These are phyloP conservation scores for Delonix regia DNA, from an alignment of 306 rosid genomes.

Conservation along the genomic window DNA sequence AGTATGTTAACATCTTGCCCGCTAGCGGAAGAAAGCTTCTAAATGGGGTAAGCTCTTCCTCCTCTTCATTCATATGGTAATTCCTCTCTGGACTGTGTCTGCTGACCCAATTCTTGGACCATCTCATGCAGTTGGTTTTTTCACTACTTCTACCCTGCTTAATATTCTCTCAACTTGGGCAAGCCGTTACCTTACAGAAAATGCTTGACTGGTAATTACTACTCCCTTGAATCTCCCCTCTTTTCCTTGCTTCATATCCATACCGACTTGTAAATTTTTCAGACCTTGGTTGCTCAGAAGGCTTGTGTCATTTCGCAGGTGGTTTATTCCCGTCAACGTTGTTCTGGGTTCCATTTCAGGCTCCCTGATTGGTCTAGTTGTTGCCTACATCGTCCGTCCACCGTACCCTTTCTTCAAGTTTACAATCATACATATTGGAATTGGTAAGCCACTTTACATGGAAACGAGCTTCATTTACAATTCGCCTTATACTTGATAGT, in stretches of 20 bases:
- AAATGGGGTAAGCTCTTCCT: slow-evolving; percentile 70
- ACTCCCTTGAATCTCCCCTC: background rate
- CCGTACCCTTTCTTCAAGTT: slow-evolving; percentile 97
- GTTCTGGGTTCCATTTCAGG: slow-evolving; percentile 70
- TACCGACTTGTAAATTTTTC: background rate
- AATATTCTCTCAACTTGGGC: slow-evolving; percentile 93
- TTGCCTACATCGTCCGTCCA: slow-evolving; percentile 74
- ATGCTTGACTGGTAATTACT: slow-evolving; percentile 79
- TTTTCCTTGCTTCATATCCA: background rate
- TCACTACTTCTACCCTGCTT: slow-evolving; percentile 91
- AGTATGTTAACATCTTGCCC: slow-evolving; percentile 78
- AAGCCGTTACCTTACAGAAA: slow-evolving; percentile 78
- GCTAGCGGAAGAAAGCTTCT: slow-evolving; percentile 86
- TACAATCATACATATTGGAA: slow-evolving; percentile 84
- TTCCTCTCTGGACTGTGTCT: background rate
- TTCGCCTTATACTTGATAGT: background rate
- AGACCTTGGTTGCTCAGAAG: background rate
- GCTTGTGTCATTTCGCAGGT: slow-evolving; percentile 54
- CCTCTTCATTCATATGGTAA: background rate
- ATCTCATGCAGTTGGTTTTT: slow-evolving; percentile 78
- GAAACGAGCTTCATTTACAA: background rate
- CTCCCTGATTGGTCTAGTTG: slow-evolving; percentile 81
- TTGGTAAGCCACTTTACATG: slow-evolving; percentile 58
- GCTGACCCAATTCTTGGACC: slow-evolving; percentile 3
- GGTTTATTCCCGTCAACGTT: slow-evolving; percentile 96